These are phyloP conservation scores for Bolboschoenoplectus hybrid DNA, from an alignment of 202 grass and related monocot genomes.

Conservation along the genomic window DNA sequence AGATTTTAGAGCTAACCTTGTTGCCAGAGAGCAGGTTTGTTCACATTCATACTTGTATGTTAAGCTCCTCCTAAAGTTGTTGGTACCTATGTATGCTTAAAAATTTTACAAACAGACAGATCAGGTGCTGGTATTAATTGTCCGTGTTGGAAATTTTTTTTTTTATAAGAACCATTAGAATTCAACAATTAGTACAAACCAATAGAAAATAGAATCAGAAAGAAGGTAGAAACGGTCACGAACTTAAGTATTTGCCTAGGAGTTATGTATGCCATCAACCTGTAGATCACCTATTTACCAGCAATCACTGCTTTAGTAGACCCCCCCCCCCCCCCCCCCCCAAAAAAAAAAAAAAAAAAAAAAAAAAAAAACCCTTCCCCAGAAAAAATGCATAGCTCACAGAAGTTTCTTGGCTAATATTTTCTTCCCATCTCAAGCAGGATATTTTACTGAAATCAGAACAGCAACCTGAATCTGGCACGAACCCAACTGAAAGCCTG, in stretches of 20 bases:
- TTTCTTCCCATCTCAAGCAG: conserved; percentile 45
- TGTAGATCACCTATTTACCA: neutral
- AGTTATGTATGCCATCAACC: neutral
- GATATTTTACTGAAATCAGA: conserved; percentile 35
- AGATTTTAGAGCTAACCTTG: conserved; percentile 89
- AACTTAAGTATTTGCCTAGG: neutral
- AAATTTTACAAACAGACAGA: conserved; percentile 12
- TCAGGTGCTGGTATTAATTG: neutral
- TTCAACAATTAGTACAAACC: neutral
- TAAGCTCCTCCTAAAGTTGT: neutral
- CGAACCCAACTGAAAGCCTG: neutral
- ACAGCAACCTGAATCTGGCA: conserved; percentile 3
- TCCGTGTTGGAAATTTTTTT: neutral
- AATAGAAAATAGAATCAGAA: neutral
- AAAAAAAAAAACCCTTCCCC: neutral
- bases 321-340: neutral
- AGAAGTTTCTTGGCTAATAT: neutral
- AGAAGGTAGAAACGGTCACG: neutral
- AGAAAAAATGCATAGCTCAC: neutral
- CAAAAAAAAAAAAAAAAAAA: neutral
- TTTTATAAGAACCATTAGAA: neutral
- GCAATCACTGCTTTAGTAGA: too few relatives aligned
- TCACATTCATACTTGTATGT: neutral
- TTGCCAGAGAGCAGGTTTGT: conserved; percentile 66
- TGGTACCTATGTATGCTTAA: neutral